Conservation (phyloP, 768 basidiomycete genomes). For the Tylopilus intermedius region DNA sequence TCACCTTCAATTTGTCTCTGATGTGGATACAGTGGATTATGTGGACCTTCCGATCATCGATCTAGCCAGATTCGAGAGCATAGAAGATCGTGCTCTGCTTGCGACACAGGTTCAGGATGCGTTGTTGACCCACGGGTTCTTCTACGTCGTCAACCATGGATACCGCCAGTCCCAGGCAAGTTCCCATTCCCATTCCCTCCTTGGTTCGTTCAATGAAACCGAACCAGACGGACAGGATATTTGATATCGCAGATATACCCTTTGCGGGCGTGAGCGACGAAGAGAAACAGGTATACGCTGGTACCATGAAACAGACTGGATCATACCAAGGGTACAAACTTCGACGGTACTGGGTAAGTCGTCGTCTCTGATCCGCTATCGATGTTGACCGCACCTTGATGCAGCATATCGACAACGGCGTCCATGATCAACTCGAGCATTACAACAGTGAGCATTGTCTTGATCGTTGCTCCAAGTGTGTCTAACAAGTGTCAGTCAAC, state of each 20-base stretch:
- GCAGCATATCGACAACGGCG: constrained; percentile 58
- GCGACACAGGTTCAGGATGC: constrained; percentile 42
- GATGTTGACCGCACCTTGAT: background rate
- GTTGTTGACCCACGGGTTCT: constrained; percentile 41
- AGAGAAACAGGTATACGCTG: constrained; percentile 42
- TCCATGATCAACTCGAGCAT: constrained; percentile 58
- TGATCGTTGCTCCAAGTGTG: background rate
- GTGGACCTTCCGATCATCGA: constrained; percentile 54
- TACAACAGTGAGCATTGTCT: constrained; percentile 47
- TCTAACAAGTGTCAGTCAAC: constrained; percentile 38
- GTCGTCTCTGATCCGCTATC: background rate
- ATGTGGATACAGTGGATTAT: constrained; percentile 37
- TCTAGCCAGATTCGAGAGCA: constrained; percentile 36
- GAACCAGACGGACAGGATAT: constrained; percentile 42
- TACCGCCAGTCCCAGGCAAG: constrained; percentile 36
- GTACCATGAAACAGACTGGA: constrained; percentile 38
- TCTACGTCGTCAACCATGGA: constrained; percentile 37
- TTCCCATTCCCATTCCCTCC: background rate
- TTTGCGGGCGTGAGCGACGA: constrained; percentile 38
- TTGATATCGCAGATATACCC: constrained; percentile 45
- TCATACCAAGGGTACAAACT: constrained; percentile 53
- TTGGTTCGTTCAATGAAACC: constrained; percentile 26
- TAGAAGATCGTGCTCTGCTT: constrained; percentile 36
- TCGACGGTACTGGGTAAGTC: constrained; percentile 43
- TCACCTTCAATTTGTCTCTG: background rate